Conservation (phyloP, 2,329 filamentous ascomycete species). For the Aureobasidium sp. region DNA sequence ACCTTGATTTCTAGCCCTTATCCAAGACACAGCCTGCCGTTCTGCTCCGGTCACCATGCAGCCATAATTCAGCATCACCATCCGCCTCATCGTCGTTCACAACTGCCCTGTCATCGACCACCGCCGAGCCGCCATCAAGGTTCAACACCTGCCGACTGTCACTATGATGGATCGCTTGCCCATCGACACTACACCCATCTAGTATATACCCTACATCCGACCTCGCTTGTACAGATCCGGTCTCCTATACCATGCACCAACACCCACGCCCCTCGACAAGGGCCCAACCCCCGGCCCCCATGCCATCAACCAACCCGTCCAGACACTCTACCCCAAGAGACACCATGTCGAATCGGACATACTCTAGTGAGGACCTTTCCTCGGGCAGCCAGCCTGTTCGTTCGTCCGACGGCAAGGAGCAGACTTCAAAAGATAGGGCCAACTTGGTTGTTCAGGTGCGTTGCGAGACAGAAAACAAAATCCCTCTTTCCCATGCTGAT, state of each 20-base stretch:
- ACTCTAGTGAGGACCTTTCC: conserved; percentile 34
- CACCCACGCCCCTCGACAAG: conserved; percentile 70
- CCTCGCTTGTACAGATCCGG: neutral
- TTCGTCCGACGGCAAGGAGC: conserved; percentile 30
- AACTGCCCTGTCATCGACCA: neutral
- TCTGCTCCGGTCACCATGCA: neutral
- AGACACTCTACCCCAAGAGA: conserved; percentile 70
- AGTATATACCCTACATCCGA: conserved; percentile 4
- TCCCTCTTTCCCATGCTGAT: neutral
- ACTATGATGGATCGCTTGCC: conserved; percentile 15
- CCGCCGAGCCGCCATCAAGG: conserved; percentile 13
- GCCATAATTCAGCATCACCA: neutral
- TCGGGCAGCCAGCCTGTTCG: conserved; percentile 23
- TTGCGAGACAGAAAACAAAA: neutral
- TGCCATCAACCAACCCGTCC: conserved; percentile 63
- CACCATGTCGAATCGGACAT: conserved; percentile 42
- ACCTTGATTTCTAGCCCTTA: neutral
- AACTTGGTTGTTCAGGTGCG: conserved; percentile 73
- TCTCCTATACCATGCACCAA: conserved; percentile 65
- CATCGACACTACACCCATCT: neutral
- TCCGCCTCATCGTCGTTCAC: neutral
- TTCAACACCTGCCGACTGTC: conserved; percentile 14
- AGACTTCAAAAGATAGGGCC: conserved; percentile 60
- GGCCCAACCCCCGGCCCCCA: conserved; percentile 65
- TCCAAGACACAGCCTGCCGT: neutral